These are phyloP conservation scores for Tylopilus cervinicoccineus DNA, from an alignment of 768 basidiomycete genomes.

Conservation along the genomic window DNA sequence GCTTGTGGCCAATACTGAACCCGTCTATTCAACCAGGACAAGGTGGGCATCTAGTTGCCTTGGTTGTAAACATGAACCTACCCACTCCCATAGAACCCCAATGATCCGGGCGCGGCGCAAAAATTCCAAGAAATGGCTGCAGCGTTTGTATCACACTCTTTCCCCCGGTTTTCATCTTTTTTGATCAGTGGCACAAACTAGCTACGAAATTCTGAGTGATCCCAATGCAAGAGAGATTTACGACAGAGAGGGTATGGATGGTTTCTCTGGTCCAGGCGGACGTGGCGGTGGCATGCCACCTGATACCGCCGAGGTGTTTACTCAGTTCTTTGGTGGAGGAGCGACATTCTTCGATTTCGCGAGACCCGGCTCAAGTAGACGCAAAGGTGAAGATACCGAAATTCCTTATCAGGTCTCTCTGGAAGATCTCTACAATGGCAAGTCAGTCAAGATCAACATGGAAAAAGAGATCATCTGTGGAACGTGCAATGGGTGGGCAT, in stretches of 20 bases:
- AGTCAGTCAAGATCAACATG: conserved; percentile 82
- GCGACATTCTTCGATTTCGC: conserved; percentile 66
- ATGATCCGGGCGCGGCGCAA: conserved; percentile 76
- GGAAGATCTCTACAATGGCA: conserved; percentile 92
- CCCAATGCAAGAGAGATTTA: conserved; percentile 65
- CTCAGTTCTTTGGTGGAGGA: conserved; percentile 62
- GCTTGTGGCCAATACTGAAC: background rate
- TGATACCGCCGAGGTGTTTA: conserved; percentile 66
- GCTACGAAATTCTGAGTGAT: conserved; percentile 82
- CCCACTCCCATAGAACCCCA: conserved; percentile 60
- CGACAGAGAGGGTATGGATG: conserved; percentile 70
- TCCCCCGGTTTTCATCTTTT: background rate
- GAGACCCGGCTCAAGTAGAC: conserved; percentile 41
- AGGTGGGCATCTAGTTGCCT: conserved; percentile 38
- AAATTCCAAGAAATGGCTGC: conserved; percentile 89
- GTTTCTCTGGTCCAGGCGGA: conserved; percentile 48
- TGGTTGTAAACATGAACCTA: background rate
- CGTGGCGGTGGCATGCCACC: conserved; percentile 41
- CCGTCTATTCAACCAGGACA: conserved; percentile 49
- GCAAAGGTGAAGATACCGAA: conserved; percentile 68
- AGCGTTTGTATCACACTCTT: conserved; percentile 52
- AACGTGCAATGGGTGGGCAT: conserved; percentile 70
- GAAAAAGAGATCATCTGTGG: conserved; percentile 81
- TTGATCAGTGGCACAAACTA: conserved; percentile 27
- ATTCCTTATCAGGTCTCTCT: conserved; percentile 83